Evolutionary conservation across 495 filamentous ascomycete genomes (phyloP), one percentile per base, ranked within the genome.

Genomic region (Trichoderma orchidacearum): DNA sequence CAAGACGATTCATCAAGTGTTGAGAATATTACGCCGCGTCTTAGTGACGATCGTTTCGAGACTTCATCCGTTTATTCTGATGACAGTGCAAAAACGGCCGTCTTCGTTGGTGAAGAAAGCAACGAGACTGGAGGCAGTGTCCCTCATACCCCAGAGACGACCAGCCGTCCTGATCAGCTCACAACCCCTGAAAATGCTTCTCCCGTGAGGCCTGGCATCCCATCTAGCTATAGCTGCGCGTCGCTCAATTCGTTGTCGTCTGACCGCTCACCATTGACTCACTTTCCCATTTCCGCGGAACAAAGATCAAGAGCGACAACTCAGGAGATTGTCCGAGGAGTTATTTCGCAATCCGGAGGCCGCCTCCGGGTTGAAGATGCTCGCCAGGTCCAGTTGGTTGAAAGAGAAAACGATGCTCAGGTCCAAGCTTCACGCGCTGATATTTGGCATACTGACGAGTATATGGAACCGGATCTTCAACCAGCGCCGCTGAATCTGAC

Each of bases 61-160:
- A 27, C 31, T 12, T 55, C 53, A 27, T 55, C 53, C 12, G 13
- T 55, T 15, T 55, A 55, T 25, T 55, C 53, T 30, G 12, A 55
- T n/a, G 53, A 55, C n/a, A 55, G 53, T 13, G 30, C 30, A 5
- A 34, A 38, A 31, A 55, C 53, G 9, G 21, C 32, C 31, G 23
- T 55, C n/a, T 48, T 25, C 27, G 41, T 48, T 48, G 41, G 41
- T 23, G 15, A 27, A 18, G 36, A 17, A 1, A 48, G 21, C 41
- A 48, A 48, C 21, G 41, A 13, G 1, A 27, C 21, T 27, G 41
- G 21, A 12, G n/a, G n/a, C n/a, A 17, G n/a, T 23, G 15, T 23
- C 4, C 41, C 41, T 17, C 18, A 13, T 3, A 48, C 41, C 5
- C 41, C 41, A 25, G 18, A 7, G 41, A 48, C 21, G 27, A 11